Evolutionary conservation across 345 rosid genomes (phyloP).

Genomic region (Dipteronia sinensis): DNA sequence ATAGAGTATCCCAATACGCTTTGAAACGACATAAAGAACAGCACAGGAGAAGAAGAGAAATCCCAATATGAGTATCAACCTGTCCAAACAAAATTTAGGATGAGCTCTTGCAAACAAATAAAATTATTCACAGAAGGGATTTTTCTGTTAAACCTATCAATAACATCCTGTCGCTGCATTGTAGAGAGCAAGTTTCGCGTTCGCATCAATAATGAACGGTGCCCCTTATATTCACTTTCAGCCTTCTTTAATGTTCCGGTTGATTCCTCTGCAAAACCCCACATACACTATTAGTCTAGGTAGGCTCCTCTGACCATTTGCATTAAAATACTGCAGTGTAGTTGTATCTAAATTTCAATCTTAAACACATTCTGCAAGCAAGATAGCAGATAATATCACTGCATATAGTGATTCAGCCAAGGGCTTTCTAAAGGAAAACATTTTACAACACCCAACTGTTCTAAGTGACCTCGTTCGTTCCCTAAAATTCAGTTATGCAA

Average conservation of each 20-base stretch:
- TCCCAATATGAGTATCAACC: slow-evolving; percentile 72
- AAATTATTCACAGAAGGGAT: not conserved
- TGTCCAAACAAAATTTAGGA: slow-evolving; percentile 31
- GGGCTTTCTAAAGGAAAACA: slow-evolving; percentile 1
- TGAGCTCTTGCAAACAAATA: slow-evolving; percentile 18
- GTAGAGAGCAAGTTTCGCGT: slow-evolving; percentile 84
- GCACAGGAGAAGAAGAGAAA: slow-evolving; percentile 68
- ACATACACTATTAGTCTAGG: slow-evolving; percentile 12
- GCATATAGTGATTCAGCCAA: slow-evolving; percentile 3
- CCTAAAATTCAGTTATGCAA: not conserved
- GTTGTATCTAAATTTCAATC: not conserved
- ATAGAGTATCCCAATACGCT: slow-evolving; percentile 71
- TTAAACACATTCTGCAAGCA: slow-evolving; percentile 1
- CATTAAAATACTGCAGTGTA: slow-evolving; percentile 2
- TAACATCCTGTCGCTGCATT: slow-evolving; percentile 89
- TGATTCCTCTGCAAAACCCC: slow-evolving; percentile 67
- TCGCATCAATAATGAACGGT: slow-evolving; percentile 75
- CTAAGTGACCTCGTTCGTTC: not conserved
- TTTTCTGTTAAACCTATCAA: slow-evolving; percentile 59
- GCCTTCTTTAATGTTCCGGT: slow-evolving; percentile 77
- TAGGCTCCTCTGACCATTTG: slow-evolving; percentile 12
- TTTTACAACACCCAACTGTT: not conserved
- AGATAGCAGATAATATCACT: not conserved
- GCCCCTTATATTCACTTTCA: slow-evolving; percentile 95
- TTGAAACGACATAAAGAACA: slow-evolving; percentile 85